These are phyloP conservation scores for Hypoxylon fragiforme DNA, from an alignment of 495 filamentous ascomycete species.

Conservation along the genomic window DNA sequence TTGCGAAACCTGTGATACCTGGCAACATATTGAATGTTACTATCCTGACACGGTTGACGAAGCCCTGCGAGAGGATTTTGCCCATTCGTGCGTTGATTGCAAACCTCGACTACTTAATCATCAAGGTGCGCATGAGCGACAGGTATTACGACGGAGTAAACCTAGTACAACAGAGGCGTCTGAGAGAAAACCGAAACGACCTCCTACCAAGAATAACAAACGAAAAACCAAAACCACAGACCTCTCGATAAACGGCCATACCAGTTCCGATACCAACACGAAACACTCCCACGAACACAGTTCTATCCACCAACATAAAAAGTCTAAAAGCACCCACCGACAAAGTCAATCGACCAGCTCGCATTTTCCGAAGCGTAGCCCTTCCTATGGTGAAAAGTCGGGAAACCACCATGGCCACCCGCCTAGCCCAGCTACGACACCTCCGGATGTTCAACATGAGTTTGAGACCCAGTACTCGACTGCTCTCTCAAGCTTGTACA, in stretches of 20 bases:
- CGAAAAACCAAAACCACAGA: conserved; percentile 66
- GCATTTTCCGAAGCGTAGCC: conserved; percentile 58
- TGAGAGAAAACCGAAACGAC: conserved; percentile 68
- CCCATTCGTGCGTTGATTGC: conserved; percentile 87
- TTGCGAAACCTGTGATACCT: conserved; percentile 93
- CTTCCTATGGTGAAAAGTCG: conserved; percentile 48
- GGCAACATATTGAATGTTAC: conserved; percentile 98
- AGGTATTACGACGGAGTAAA: conserved; percentile 48
- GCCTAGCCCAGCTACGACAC: conserved; percentile 58
- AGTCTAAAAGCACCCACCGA: conserved; percentile 74
- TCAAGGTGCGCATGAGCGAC: conserved; percentile 69
- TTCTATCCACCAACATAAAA: conserved; percentile 55
- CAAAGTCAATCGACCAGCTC: conserved; percentile 69
- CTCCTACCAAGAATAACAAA: conserved; percentile 70
- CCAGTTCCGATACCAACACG: conserved; percentile 33
- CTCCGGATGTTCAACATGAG: conserved; percentile 57
- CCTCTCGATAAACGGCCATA: conserved; percentile 54
- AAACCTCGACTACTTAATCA: conserved; percentile 71
- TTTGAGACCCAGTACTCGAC: conserved; percentile 68
- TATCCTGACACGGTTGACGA: conserved; percentile 72
- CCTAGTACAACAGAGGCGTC: conserved; percentile 58
- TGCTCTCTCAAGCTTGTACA: conserved; percentile 72
- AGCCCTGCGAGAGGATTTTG: conserved; percentile 65
- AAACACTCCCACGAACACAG: conserved; percentile 49
- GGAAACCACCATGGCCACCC: conserved; percentile 50